These are phyloP conservation scores for Globisporangium perplexum DNA, from an alignment of 352 stramenopile genomes.

Conservation along the genomic window DNA sequence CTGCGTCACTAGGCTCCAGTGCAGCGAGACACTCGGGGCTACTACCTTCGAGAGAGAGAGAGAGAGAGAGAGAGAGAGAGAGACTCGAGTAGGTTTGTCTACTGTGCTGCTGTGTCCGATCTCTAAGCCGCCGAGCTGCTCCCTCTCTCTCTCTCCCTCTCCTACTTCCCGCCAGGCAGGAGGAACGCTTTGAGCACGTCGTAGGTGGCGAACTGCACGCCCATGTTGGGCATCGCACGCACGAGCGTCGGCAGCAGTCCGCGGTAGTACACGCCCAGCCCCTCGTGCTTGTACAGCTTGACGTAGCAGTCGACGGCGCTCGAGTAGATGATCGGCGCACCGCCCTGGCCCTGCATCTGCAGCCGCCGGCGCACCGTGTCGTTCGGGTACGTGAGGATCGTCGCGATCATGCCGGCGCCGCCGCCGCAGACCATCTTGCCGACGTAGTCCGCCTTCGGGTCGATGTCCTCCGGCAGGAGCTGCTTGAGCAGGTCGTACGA, in stretches of 20 bases:
- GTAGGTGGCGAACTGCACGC: slow-evolving; percentile 80
- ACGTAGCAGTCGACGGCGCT: slow-evolving; percentile 78
- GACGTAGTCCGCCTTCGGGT: slow-evolving; percentile 48
- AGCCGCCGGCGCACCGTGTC: slow-evolving; percentile 81
- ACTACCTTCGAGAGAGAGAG: too few relatives aligned
- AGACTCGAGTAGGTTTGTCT: too few relatives aligned
- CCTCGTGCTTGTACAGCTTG: slow-evolving; percentile 54
- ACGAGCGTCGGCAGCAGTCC: slow-evolving; percentile 75
- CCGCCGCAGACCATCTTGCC: slow-evolving; percentile 76
- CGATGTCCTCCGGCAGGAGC: slow-evolving; percentile 47
- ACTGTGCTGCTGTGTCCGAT: too few relatives aligned
- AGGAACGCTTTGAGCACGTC: too few relatives aligned
- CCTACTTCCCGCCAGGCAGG: too few relatives aligned
- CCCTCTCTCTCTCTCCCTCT: too few relatives aligned
- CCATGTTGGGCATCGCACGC: slow-evolving; percentile 82
- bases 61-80: too few relatives aligned
- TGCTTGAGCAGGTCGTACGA: slow-evolving; percentile 66
- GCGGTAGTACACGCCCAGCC: slow-evolving; percentile 65
- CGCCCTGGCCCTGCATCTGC: slow-evolving; percentile 83
- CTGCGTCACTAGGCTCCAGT: too few relatives aligned
- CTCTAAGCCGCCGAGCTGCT: too few relatives aligned
- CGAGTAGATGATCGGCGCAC: slow-evolving; percentile 48
- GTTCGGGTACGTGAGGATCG: slow-evolving; percentile 86
- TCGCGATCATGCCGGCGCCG: slow-evolving; percentile 75
- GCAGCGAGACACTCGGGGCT: too few relatives aligned